Base-by-base conservation (phyloP, 352 stramenopile species). In the Pythium sukuiense region DNA sequence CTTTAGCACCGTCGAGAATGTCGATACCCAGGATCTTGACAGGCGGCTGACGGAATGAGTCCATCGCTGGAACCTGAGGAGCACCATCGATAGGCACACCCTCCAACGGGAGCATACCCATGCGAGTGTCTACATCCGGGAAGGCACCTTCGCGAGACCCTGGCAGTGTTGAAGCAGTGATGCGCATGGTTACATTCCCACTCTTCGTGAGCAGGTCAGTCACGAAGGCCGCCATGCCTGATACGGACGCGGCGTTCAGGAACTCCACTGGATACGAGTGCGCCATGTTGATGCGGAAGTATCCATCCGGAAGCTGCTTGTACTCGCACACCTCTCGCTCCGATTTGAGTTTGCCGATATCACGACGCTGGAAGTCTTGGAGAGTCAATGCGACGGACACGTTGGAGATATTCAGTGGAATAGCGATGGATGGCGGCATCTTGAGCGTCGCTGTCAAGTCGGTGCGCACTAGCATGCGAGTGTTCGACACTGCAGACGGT, bases 271-370 rank as follows among this genome's bases (percentile, higher is more conserved):
- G 69, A 53, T 93, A 93, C 55, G 74, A 90, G 11, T 77, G 63
- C 13, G 68, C 82, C 85, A 93, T 91, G 43, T 93, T 90, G 43
- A 93, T 71, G 3, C 76, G 79, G 57, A 93, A 93, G 16, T 74
- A 72, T 14, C 80, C 82, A 35, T 59, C 76, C 13, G 77, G 71
- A 6, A 73, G 61, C 59, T 89, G 81, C 55, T 89, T 87, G 62
- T 85, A 93, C 33, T 87, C 67, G 52, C 85, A 93, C 1, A 49
- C 46, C 55, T 93, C 85, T 20, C 80, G 71, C 4, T 55, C 67
- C 29, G 83, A 90, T 14, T 72, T 67, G 12, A 93, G 69, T n/a
- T 63, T 70, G 14, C 85, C 85, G 8, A 93, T 77, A 16, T 67
- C 49, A 13, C 49, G 61, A 33, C 50, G 61, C 30, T 73, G 65